Conservation (phyloP, 257 asterid species). For the Ajuga chamaepitys region DNA sequence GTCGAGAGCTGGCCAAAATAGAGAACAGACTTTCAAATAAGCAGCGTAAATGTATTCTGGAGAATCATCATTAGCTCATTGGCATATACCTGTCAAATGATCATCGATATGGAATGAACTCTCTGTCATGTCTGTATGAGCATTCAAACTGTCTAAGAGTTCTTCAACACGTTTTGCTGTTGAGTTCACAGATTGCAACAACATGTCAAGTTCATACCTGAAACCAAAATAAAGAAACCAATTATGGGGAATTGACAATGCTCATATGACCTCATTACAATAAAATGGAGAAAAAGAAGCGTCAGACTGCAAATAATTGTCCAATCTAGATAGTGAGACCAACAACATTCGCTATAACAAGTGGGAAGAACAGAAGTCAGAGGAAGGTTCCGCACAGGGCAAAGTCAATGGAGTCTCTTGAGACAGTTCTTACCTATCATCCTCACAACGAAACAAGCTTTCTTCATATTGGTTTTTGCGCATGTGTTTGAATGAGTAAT, state of each 20-base stretch:
- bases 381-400: background rate
- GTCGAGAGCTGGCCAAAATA: constrained; percentile 50
- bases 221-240: constrained; percentile 24
- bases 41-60: constrained; percentile 16
- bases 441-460: constrained; percentile 96
- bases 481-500: constrained; percentile 96
- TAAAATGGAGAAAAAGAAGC: background rate
- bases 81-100: constrained; percentile 59
- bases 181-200: constrained; percentile 77
- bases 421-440: constrained; percentile 61
- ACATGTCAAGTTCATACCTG: constrained; percentile 99
- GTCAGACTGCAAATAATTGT: background rate
- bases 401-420: background rate
- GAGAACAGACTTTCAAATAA: constrained; percentile 16
- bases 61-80: constrained; percentile 19
- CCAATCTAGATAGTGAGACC: background rate
- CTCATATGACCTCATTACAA: background rate
- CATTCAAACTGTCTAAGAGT: constrained; percentile 58
- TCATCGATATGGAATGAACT: constrained; percentile 59
- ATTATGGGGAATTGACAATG: constrained; percentile 10
- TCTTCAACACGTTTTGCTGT: constrained; percentile 80
- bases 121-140: constrained; percentile 35
- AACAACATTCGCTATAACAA: background rate
- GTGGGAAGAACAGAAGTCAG: background rate
- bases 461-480: constrained; percentile 97